phyloP scores from a whole-genome alignment of 805 yeast species.

The Lipomyces yamadae region DNA sequence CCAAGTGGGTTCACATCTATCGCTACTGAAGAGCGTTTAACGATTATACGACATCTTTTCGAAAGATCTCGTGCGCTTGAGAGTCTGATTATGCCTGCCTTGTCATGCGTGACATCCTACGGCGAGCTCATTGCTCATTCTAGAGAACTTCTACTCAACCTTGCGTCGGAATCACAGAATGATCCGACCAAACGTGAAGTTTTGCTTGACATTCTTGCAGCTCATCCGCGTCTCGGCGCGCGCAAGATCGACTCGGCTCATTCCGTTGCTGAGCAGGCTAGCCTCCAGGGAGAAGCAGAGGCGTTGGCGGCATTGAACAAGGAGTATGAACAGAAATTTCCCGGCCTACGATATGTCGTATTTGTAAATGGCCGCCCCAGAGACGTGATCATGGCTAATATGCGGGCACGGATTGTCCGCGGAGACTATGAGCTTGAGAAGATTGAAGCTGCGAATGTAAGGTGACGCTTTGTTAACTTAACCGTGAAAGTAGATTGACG shows the following conservation, averaged over 20 bases:
- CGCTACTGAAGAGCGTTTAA: conserved; percentile 43
- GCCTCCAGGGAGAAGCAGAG: conserved; percentile 56
- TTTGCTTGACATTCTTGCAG: conserved; percentile 64
- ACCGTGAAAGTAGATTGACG: neutral
- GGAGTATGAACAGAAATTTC: conserved; percentile 65
- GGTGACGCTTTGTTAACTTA: conserved; percentile 9
- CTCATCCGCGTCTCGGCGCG: conserved; percentile 90
- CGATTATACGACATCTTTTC: conserved; percentile 60
- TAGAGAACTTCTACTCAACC: conserved; percentile 48
- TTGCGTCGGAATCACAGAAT: conserved; percentile 42
- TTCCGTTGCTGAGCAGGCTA: conserved; percentile 72
- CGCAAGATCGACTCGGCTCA: conserved; percentile 58
- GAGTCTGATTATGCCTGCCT: conserved; percentile 46
- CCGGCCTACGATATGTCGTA: conserved; percentile 81
- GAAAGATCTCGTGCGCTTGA: conserved; percentile 63
- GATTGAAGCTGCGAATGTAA: conserved; percentile 62
- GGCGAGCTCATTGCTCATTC: conserved; percentile 54
- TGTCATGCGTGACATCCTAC: conserved; percentile 39
- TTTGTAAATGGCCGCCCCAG: conserved; percentile 86
- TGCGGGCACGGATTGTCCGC: conserved; percentile 62
- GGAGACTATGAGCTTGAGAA: conserved; percentile 62
- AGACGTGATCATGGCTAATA: conserved; percentile 63
- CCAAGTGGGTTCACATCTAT: conserved; percentile 27
- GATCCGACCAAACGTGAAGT: conserved; percentile 41
- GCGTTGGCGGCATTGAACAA: conserved; percentile 58